Percentiles rank a stretch among this genome's conserved stretches.
These are phyloP conservation scores for Leucocoprinus leucothites DNA, from an alignment of 768 basidiomycete species.

Conservation along the genomic window DNA sequence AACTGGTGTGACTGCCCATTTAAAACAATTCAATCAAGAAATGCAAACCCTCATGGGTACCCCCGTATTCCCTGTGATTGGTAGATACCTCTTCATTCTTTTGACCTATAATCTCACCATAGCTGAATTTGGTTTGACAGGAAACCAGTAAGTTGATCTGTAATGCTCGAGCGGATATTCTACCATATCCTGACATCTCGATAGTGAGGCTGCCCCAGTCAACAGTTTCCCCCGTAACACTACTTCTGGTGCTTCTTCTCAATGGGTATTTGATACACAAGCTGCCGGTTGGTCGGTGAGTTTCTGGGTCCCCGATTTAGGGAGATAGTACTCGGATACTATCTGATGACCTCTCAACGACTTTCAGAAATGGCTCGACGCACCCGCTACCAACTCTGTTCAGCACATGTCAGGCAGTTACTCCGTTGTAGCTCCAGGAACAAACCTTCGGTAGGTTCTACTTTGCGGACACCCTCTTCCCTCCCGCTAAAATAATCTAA, in stretches of 20 bases:
- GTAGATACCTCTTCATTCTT: conserved; percentile 24
- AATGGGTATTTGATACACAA: conserved; percentile 58
- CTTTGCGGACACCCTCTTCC: too few relatives aligned
- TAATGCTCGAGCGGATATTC: too few relatives aligned
- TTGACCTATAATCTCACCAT: too few relatives aligned
- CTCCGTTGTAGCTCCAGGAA: conserved; percentile 43
- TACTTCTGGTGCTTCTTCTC: conserved; percentile 31
- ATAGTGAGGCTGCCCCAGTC: conserved; percentile 54
- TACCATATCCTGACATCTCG: not conserved
- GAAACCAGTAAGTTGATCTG: conserved; percentile 42
- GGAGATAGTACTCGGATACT: not conserved
- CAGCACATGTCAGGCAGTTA: conserved; percentile 54
- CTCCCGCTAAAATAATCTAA: conserved; percentile 16
- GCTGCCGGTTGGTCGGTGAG: conserved; percentile 46
- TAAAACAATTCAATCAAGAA: conserved; percentile 43
- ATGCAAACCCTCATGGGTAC: conserved; percentile 36
- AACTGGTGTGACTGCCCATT: conserved; percentile 44
- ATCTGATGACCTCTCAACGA: too few relatives aligned
- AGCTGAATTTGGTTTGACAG: conserved; percentile 21
- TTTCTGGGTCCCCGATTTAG: not conserved
- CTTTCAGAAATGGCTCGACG: conserved; percentile 44
- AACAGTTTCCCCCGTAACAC: conserved; percentile 57
- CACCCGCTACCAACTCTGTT: conserved; percentile 38
- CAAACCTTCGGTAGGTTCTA: conserved; percentile 39
- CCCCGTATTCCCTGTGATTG: conserved; percentile 49